Evolutionary conservation across 140 eudicot genomes (phyloP).

Genomic region (Erigeron philadelphicus): DNA sequence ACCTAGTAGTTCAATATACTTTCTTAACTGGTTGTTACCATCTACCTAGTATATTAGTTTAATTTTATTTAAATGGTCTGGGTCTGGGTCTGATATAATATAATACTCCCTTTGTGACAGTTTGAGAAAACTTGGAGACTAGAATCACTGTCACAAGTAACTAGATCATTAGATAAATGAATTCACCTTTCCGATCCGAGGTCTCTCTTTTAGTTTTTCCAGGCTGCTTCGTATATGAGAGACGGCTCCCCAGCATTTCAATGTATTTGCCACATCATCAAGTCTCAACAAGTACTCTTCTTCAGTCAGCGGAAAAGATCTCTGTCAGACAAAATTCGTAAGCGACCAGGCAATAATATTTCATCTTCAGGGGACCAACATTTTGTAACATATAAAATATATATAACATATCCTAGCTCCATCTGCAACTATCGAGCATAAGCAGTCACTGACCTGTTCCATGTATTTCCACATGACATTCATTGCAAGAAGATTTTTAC

Average conservation of each 20-base stretch:
- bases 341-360: constrained; percentile 4
- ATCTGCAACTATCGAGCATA: neutral
- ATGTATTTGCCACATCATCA: constrained; percentile 91
- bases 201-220: constrained; percentile 74
- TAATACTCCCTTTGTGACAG: neutral
- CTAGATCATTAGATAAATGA: neutral
- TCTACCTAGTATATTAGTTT: too few relatives aligned
- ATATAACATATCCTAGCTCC: constrained; percentile 8
- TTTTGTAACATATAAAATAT: too few relatives aligned
- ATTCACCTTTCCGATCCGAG: constrained; percentile 89
- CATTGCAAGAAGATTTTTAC: constrained; percentile 91
- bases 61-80: too few relatives aligned
- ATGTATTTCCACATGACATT: constrained; percentile 99
- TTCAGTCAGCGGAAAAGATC: constrained; percentile 92
- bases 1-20: too few relatives aligned
- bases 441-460: constrained; percentile 66
- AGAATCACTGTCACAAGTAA: neutral
- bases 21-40: too few relatives aligned
- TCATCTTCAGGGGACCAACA: neutral
- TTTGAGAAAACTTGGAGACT: neutral
- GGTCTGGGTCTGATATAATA: too few relatives aligned
- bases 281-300: constrained; percentile 95
- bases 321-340: constrained; percentile 37
- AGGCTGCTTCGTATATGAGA: constrained; percentile 89
- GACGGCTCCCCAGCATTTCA: constrained; percentile 98